Evolutionary conservation across 352 stramenopile species (phyloP).

Genomic region (Phytophthora sojae): DNA sequence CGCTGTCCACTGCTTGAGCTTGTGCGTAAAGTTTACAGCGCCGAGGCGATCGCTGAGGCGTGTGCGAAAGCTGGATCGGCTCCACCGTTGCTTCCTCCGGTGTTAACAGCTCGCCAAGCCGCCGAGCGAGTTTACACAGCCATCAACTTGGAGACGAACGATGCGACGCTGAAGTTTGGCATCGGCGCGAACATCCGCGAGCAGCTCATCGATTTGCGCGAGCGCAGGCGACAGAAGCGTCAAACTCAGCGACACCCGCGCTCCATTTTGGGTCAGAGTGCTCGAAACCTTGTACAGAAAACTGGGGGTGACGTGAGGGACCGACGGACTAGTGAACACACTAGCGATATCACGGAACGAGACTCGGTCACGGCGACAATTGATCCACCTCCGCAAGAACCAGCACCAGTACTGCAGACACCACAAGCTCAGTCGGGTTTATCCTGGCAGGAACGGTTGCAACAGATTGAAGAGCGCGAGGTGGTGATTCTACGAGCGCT

Average conservation of each 20-base stretch:
- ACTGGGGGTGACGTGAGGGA: neutral
- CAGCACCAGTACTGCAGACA: neutral
- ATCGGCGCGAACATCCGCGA: conserved; percentile 36
- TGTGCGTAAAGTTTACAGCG: conserved; percentile 35
- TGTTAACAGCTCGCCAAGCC: conserved; percentile 25
- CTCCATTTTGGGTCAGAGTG: neutral
- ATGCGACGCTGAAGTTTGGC: conserved; percentile 40
- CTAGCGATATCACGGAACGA: neutral
- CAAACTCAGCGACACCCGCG: neutral
- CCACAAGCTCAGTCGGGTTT: neutral
- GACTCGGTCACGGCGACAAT: neutral
- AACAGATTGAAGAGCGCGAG: conserved; percentile 36
- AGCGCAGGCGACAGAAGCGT: conserved; percentile 22
- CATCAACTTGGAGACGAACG: conserved; percentile 35
- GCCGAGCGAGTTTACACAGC: conserved; percentile 38
- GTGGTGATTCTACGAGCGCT: conserved; percentile 23
- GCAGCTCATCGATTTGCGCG: conserved; percentile 31
- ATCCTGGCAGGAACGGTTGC: conserved; percentile 21
- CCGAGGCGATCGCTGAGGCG: conserved; percentile 22
- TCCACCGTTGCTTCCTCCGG: conserved; percentile 11
- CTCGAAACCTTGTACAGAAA: neutral
- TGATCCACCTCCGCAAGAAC: neutral
- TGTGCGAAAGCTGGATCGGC: conserved; percentile 20
- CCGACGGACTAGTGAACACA: neutral
- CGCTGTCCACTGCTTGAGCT: conserved; percentile 39